A percentile compares a stretch with the other conserved stretches of the same genome.
phyloP scores from a whole-genome alignment of 306 rosid genomes.

The Quercus wislizeni region DNA sequence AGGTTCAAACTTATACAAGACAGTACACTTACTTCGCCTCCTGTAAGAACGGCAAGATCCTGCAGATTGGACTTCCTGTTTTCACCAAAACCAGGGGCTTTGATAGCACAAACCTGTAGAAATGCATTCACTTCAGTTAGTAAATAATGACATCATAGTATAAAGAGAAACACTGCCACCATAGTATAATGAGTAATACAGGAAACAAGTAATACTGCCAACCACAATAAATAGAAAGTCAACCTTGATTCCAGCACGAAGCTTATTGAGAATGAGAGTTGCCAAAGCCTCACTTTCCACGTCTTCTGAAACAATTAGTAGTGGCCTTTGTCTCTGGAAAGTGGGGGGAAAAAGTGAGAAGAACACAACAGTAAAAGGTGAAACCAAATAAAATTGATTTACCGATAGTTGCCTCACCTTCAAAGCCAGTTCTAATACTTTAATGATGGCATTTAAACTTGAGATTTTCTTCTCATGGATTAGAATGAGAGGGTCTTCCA shows the following conservation, averaged over 20 bases:
- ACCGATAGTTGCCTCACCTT: constrained; percentile 43
- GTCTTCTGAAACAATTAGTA: constrained; percentile 85
- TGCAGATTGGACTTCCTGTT: constrained; percentile 72
- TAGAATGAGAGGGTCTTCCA: constrained; percentile 87
- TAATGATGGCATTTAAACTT: constrained; percentile 66
- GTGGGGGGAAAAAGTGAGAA: not conserved
- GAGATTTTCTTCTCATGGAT: constrained; percentile 96
- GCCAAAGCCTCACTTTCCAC: constrained; percentile 93
- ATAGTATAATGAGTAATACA: not conserved
- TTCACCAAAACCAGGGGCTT: constrained; percentile 97
- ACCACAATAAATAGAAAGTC: not conserved
- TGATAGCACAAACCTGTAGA: constrained; percentile 82
- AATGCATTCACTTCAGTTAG: constrained; percentile 12
- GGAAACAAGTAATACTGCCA: not conserved
- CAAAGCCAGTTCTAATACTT: constrained; percentile 86
- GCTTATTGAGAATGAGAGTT: constrained; percentile 82
- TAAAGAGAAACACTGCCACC: not conserved
- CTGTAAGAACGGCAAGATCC: constrained; percentile 92
- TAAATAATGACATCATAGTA: not conserved
- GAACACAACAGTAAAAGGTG: not conserved
- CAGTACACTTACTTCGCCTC: constrained; percentile 62
- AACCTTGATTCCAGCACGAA: constrained; percentile 98
- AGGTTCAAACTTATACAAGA: not conserved
- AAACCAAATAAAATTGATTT: constrained; percentile 2
- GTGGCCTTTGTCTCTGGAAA: constrained; percentile 77